Evolutionary conservation across 208 protist species (phyloP).

Genomic region (Leptomonas seymouri): DNA sequence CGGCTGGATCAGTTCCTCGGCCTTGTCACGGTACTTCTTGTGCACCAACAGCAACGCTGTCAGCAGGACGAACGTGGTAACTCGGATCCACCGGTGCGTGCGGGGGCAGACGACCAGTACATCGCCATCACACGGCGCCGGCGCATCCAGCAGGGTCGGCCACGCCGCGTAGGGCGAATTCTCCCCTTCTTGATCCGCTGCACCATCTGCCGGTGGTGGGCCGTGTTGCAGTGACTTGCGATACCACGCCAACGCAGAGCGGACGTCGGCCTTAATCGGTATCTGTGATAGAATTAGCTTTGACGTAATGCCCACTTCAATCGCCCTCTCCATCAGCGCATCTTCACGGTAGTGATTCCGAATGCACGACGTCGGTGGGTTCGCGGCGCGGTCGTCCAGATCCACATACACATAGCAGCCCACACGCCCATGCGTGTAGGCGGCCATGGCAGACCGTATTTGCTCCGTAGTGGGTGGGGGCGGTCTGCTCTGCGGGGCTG

Average conservation of each 20-base stretch:
- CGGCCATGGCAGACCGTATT: neutral
- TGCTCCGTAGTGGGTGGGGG: conserved; percentile 8
- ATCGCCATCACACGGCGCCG: conserved; percentile 18
- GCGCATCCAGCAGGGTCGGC: conserved; percentile 18
- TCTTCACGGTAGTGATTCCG: conserved; percentile 14
- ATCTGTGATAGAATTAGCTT: conserved; percentile 14
- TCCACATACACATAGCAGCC: conserved; percentile 14
- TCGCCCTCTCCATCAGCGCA: conserved; percentile 6
- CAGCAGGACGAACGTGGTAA: conserved; percentile 8
- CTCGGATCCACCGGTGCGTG: conserved; percentile 22
- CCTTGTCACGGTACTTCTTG: neutral
- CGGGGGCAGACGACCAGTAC: conserved; percentile 24
- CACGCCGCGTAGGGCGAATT: conserved; percentile 3
- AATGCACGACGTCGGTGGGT: conserved; percentile 10
- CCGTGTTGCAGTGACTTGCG: conserved; percentile 2
- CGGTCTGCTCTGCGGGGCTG: neutral
- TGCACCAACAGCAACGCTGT: neutral
- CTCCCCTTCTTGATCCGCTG: neutral
- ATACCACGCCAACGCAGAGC: conserved; percentile 7
- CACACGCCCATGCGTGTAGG: conserved; percentile 11
- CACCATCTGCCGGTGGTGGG: too few species aligned
- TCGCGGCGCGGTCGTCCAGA: conserved; percentile 1
- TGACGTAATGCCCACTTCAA: conserved; percentile 12
- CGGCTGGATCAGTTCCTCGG: neutral
- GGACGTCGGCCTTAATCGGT: conserved; percentile 18